Conservation (phyloP, 768 basidiomycete genomes). For the Tylopilus sp. region DNA sequence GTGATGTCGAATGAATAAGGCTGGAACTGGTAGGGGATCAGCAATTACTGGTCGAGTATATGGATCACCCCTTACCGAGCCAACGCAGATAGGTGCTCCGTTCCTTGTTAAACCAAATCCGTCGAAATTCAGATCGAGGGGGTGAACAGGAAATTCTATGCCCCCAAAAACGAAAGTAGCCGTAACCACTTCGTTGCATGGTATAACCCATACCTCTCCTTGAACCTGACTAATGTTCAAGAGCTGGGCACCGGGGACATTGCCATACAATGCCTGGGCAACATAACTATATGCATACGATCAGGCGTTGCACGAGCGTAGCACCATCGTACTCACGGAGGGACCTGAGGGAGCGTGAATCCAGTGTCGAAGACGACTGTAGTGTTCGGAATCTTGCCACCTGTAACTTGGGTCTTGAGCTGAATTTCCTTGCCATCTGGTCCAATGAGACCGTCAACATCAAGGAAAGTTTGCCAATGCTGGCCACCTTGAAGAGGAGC, state of each 20-base stretch:
- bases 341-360: slow-evolving; percentile 63
- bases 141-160: slow-evolving; percentile 56
- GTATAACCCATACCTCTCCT: slow-evolving; percentile 56
- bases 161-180: slow-evolving; percentile 63
- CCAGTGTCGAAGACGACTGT: slow-evolving; percentile 70
- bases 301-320: slow-evolving; percentile 14
- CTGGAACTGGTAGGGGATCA: slow-evolving; percentile 51
- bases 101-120: slow-evolving; percentile 10
- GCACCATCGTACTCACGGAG: slow-evolving; percentile 35
- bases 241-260: slow-evolving; percentile 51
- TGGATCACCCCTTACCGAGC: slow-evolving; percentile 38
- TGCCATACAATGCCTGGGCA: slow-evolving; percentile 58
- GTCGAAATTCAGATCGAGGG: slow-evolving; percentile 51
- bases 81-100: slow-evolving; percentile 34
- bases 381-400: slow-evolving; percentile 42
- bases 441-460: slow-evolving; percentile 58
- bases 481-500: slow-evolving; percentile 42
- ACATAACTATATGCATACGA: slow-evolving; percentile 37
- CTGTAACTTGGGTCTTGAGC: slow-evolving; percentile 43
- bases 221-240: slow-evolving; percentile 32
- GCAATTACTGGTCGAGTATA: neutral
- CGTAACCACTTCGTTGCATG: slow-evolving; percentile 62
- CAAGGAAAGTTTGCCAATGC: slow-evolving; percentile 65
- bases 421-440: slow-evolving; percentile 52
- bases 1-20: slow-evolving; percentile 53